Percentiles rank a stretch among this genome's conserved stretches.
phyloP scores from a whole-genome alignment of 768 basidiomycete species.

The Kwoniella bestiolae region DNA sequence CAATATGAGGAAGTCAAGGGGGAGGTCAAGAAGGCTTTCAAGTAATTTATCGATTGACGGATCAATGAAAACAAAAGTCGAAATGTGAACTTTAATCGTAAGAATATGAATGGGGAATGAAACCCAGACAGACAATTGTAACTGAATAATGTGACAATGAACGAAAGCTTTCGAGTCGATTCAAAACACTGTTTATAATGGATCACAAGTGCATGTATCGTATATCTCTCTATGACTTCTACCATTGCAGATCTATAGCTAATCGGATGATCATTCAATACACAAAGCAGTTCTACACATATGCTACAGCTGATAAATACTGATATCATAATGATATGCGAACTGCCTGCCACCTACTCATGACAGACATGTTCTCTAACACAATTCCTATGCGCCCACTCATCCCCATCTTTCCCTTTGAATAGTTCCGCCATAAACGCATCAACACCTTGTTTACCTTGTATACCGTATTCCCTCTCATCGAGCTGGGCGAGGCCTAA shows the following conservation, averaged over 20 bases:
- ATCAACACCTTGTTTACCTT: neutral
- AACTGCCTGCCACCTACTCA: too few relatives aligned
- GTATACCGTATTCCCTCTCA: neutral
- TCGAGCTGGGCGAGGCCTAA: constrained; percentile 11
- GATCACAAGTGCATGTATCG: neutral
- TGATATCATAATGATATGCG: too few relatives aligned
- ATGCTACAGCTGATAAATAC: too few relatives aligned
- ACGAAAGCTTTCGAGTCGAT: too few relatives aligned
- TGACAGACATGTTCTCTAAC: constrained; percentile 12
- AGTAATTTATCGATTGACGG: too few relatives aligned
- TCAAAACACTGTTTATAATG: neutral
- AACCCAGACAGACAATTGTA: too few relatives aligned
- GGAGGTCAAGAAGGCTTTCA: constrained; percentile 37
- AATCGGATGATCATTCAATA: too few relatives aligned
- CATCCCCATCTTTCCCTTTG: neutral
- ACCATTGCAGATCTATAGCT: too few relatives aligned
- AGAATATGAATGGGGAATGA: too few relatives aligned
- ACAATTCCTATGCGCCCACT: constrained; percentile 11
- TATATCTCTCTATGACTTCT: neutral
- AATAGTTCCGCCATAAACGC: constrained; percentile 8
- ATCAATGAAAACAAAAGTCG: too few relatives aligned
- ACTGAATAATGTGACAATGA: too few relatives aligned
- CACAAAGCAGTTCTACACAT: too few relatives aligned
- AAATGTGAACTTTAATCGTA: neutral
- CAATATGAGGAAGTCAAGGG: constrained; percentile 34